These are phyloP conservation scores for Thalassiosira mediterranea DNA, from an alignment of 352 stramenopile genomes.

Conservation along the genomic window DNA sequence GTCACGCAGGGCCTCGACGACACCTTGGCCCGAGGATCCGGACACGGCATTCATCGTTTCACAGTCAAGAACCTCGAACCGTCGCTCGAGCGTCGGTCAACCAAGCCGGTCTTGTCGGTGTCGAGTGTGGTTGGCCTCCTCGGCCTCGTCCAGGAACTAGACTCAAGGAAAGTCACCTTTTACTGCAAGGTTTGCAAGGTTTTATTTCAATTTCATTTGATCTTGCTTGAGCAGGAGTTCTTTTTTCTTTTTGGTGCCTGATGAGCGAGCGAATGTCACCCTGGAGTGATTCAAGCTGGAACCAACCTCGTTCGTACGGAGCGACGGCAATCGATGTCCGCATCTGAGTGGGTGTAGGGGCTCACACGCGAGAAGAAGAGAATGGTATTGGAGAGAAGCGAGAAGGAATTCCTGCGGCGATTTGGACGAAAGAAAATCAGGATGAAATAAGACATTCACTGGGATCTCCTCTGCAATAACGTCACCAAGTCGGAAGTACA, in stretches of 20 bases:
- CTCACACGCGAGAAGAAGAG: neutral
- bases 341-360: too few relatives aligned
- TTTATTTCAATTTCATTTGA: neutral
- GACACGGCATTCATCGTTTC: neutral
- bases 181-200: neutral
- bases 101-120: neutral
- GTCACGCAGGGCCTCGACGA: neutral
- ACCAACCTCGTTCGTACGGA: too few relatives aligned
- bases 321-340: too few relatives aligned
- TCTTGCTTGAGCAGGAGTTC: neutral
- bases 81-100: neutral
- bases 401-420: neutral
- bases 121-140: too few relatives aligned
- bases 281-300: too few relatives aligned
- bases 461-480: too few relatives aligned
- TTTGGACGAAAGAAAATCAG: constrained; percentile 3
- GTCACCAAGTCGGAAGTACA: too few relatives aligned
- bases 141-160: neutral
- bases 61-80: neutral
- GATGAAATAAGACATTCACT: too few relatives aligned
- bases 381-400: neutral
- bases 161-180: neutral
- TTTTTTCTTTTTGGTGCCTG: neutral
- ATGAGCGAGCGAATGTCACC: neutral
- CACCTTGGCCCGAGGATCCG: neutral